Percentiles rank a stretch among this genome's conserved stretches.
Evolutionary conservation across 192 early-diverging fungal genomes (phyloP).

Genomic region (Neocallimastix lanati): DNA sequence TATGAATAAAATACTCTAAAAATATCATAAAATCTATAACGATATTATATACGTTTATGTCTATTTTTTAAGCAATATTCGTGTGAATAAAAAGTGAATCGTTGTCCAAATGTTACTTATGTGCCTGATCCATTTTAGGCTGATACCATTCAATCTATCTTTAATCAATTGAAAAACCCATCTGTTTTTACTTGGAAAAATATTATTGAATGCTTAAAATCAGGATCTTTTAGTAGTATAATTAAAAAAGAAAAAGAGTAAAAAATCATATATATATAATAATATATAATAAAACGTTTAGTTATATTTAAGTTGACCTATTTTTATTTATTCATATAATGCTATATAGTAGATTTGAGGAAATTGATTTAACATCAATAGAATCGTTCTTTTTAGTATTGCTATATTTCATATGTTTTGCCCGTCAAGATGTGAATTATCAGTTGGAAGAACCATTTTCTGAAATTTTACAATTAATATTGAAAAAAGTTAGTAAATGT

Average conservation of each 20-base stretch:
- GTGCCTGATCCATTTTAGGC: background rate
- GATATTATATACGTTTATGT: no score
- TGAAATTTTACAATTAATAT: background rate
- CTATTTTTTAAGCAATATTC: no score
- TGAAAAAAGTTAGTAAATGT: background rate
- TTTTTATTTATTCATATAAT: no score
- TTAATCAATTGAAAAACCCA: background rate
- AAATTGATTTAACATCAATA: background rate
- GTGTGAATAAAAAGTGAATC: background rate
- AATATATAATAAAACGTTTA: no score
- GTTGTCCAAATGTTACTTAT: background rate
- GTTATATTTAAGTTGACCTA: no score
- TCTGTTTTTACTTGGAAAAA: background rate
- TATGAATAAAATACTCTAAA: no score
- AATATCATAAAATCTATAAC: no score
- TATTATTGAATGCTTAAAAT: background rate
- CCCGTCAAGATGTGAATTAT: background rate
- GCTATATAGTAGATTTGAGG: background rate
- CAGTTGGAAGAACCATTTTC: background rate
- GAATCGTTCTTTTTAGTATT: background rate
- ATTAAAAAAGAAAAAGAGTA: background rate
- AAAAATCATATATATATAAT: background rate
- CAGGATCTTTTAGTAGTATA: background rate
- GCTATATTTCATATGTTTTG: background rate
- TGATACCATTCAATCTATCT: background rate